Base-by-base conservation (phyloP, 106 monocot genomes). In the Amphibolis antarctica region DNA sequence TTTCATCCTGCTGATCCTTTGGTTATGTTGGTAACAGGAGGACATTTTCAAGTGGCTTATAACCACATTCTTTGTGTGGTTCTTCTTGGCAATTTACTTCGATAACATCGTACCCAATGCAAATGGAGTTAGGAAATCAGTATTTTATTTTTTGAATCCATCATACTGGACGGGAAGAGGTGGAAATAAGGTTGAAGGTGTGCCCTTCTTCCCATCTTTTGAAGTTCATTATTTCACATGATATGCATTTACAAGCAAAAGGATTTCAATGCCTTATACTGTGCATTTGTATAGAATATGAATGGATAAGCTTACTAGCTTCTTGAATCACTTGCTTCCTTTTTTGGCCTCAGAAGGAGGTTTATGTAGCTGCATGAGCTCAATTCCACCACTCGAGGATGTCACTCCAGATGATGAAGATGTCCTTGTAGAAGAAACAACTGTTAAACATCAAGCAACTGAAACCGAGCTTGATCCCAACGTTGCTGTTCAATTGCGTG, bases 141-240 rank as follows among this genome's bases (percentile, higher is more conserved):
- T 76, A 0, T 75, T 85, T 62, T 93, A 93, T 55, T 93, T 93
- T 74, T 31, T 88, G 58, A 80, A 69, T 53, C 82, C 77, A 66
- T 84, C 80, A 28, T 93, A 88, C 69, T 93, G 88, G 92, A 85
- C 78, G 27, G 92, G 92, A 18, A 83, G 71, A 55, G 92, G 82
- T 64, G 92, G 87, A 56, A 74, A 73, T 62, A 88, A 81, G 53
- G 80, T 74, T n/a, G 71, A 85, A 81, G 88, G 88, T 87, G 49
- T 44, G 56, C 56, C 3, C 20, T 19, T 19, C 25, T 9, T n/a
- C 26, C 26, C 26, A 50, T 14, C 7, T 48, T 12, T 66, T 31
- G 15, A 44, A 12, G 14, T 69, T 68, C 10, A 1, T 49, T 46
- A 31, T 28, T 59, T 28, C 12, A 49, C 36, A 36, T 36, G 7